A percentile compares a stretch with the other conserved stretches of the same genome.
Conservation (phyloP, 1,139 yeast species). For the Yamadazyma taylorii region DNA sequence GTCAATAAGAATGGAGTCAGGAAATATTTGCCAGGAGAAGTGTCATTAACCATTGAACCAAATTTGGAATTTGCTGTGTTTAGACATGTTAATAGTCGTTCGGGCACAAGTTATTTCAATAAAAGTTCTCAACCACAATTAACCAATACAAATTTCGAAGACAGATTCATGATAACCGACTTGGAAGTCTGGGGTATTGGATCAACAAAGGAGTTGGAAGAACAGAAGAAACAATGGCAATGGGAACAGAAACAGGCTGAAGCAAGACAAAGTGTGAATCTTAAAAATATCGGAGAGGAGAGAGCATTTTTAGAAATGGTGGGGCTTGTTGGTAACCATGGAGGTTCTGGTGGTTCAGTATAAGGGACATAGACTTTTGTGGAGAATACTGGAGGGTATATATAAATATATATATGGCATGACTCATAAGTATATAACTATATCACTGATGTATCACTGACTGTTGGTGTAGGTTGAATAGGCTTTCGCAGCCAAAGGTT, state of each 20-base stretch:
- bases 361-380: too few species aligned
- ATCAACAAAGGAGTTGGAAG: slow-evolving; percentile 68
- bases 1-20: slow-evolving; percentile 42
- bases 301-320: slow-evolving; percentile 88
- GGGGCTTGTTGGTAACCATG: slow-evolving; percentile 74
- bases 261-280: slow-evolving; percentile 69
- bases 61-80: slow-evolving; percentile 80
- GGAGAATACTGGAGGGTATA: too few species aligned
- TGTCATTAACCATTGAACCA: slow-evolving; percentile 75
- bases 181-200: slow-evolving; percentile 95
- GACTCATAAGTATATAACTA: too few species aligned
- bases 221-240: slow-evolving; percentile 77
- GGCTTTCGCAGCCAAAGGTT: slow-evolving; percentile 1
- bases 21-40: slow-evolving; percentile 58
- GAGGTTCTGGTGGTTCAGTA: slow-evolving; percentile 52
- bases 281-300: slow-evolving; percentile 71
- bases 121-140: slow-evolving; percentile 23
- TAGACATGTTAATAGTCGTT: slow-evolving; percentile 50
- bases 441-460: too few species aligned
- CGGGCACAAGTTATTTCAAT: slow-evolving; percentile 26
- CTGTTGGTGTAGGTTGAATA: too few species aligned
- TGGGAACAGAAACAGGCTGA: slow-evolving; percentile 90
- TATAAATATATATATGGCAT: too few species aligned
- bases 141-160: slow-evolving; percentile 53
- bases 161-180: slow-evolving; percentile 68